Base-by-base conservation (phyloP, 805 yeast genomes). In the Candida vaughaniae region DNA sequence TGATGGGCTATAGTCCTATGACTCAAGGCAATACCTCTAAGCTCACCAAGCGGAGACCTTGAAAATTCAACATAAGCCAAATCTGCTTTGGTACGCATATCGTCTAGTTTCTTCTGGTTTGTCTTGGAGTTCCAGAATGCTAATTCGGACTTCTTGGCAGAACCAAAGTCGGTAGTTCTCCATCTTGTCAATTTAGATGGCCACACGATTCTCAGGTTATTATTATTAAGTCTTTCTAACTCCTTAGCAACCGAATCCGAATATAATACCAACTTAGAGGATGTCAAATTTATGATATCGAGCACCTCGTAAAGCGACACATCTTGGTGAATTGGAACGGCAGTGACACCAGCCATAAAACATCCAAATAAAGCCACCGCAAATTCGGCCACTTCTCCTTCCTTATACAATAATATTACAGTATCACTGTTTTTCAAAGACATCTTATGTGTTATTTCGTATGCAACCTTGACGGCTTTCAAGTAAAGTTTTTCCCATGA, bases 61-160 rank as follows among this genome's bases (percentile, higher is more conserved):
- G 93, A 79, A 53, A 85, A 93, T 62, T 93, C 99, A 10, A 93
- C 90, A 52, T 93, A 93, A 0, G 98, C 96, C 41, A 93, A 64
- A 52, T 87, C 95, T 14, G 59, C 47, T 29, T 44, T 45, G 2
- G 45, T 33, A 20, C 38, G 20, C 9, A 29, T 29, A 39, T 39
- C 35, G 17, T 41, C 41, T 18, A 39, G 41, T 22, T 39, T 45
- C 23, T 41, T 35, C 19, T 35, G 44, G 28, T 41, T 40, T 10
- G 35, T 20, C 38, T 45, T 40, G 27, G 54, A 37, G 25, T 36
- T 25, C 68, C 61, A 60, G 22, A 35, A 36, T 2, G 52, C 30
- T 8, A 64, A 39, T 34, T 68, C 74, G 2, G 66, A 55, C 32
- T 62, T 62, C 30, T 60, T 57, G 15, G 71, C 73, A 0, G 70